These are phyloP conservation scores for Echeveria elegans DNA, from an alignment of 164 flowering plant genomes.

Conservation along the genomic window DNA sequence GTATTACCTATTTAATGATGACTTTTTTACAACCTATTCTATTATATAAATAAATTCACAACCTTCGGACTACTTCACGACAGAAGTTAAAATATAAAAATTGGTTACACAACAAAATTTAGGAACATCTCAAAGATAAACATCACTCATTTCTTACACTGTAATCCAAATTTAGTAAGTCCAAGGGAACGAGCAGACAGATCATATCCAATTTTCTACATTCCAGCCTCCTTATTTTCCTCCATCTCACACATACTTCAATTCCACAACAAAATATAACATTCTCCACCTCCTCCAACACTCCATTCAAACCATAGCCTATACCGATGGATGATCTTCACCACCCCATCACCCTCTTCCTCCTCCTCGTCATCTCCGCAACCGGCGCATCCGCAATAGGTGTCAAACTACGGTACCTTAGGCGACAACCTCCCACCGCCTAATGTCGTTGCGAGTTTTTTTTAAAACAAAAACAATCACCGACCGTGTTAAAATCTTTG, in stretches of 20 bases:
- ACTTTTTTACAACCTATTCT: too few species aligned
- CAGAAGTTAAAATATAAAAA: too few species aligned
- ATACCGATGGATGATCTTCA: background rate
- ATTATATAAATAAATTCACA: too few species aligned
- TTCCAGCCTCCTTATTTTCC: background rate
- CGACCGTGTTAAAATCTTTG: background rate
- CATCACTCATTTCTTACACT: too few species aligned
- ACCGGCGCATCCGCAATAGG: background rate
- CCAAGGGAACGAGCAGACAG: background rate
- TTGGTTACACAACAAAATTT: too few species aligned
- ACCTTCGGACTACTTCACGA: too few species aligned
- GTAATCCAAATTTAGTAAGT: background rate
- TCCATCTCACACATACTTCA: background rate
- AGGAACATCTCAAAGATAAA: too few species aligned
- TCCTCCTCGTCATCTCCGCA: background rate
- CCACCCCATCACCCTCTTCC: background rate
- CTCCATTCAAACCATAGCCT: background rate
- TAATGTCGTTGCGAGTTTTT: background rate
- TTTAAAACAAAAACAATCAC: background rate
- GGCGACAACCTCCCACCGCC: background rate
- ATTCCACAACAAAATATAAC: background rate
- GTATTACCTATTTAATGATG: too few species aligned
- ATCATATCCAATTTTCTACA: background rate
- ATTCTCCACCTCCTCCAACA: background rate
- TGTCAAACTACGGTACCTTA: background rate